These are phyloP conservation scores for Baorangia bicolor DNA, from an alignment of 768 basidiomycete species.

Conservation along the genomic window DNA sequence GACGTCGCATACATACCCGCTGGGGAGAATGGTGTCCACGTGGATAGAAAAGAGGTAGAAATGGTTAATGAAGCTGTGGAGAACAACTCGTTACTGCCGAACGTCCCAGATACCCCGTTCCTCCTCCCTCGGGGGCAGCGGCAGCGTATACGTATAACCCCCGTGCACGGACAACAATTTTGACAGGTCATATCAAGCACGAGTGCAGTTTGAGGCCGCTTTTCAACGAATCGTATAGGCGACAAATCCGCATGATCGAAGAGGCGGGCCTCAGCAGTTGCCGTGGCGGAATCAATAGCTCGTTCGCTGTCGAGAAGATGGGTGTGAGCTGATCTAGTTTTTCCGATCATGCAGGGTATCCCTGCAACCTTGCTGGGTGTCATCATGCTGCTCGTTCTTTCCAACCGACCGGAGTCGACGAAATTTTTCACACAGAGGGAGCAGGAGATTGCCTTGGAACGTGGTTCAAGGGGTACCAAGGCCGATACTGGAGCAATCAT, in stretches of 20 bases:
- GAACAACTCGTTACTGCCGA: constrained; percentile 87
- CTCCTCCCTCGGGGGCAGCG: constrained; percentile 37
- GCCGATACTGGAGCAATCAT: no score
- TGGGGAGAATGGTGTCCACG: constrained; percentile 31
- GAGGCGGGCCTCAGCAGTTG: constrained; percentile 67
- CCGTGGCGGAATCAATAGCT: constrained; percentile 71
- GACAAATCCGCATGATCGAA: constrained; percentile 74
- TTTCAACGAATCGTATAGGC: constrained; percentile 65
- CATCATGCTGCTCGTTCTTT: constrained; percentile 50
- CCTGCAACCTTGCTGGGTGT: constrained; percentile 66
- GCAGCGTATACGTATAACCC: constrained; percentile 44
- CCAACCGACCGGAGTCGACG: no score
- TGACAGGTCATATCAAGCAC: constrained; percentile 79
- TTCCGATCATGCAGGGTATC: constrained; percentile 45
- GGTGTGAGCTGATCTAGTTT: constrained; percentile 56
- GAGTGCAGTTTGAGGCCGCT: constrained; percentile 72
- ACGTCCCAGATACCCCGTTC: constrained; percentile 63
- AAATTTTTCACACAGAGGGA: no score
- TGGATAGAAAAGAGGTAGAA: constrained; percentile 80
- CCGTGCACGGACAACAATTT: constrained; percentile 71
- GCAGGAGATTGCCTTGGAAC: no score
- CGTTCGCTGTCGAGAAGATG: constrained; percentile 66
- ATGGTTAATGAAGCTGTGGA: constrained; percentile 84
- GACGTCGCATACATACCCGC: constrained; percentile 32
- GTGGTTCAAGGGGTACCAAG: no score